Conservation (phyloP, 768 basidiomycete genomes). For the Leucocoprinus sp. region DNA sequence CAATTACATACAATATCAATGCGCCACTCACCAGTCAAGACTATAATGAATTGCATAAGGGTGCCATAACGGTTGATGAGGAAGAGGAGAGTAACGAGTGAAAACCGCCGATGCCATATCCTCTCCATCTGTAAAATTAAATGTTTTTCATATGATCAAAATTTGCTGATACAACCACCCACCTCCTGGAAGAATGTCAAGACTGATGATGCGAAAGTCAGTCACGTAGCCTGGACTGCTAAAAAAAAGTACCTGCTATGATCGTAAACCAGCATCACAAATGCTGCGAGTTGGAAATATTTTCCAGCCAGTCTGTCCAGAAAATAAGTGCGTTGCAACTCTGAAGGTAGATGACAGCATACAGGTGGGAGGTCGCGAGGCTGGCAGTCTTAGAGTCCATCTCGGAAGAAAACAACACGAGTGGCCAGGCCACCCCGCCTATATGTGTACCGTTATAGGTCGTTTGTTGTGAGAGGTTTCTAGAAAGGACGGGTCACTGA, state of each 20-base stretch:
- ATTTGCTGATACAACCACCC: too few relatives aligned
- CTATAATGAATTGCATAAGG: constrained; percentile 20
- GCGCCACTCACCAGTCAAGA: constrained; percentile 16
- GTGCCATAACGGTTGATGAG: constrained; percentile 23
- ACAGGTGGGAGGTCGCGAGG: constrained; percentile 1
- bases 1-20: too few relatives aligned
- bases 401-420: neutral
- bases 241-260: constrained; percentile 11
- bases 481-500: neutral
- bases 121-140: constrained; percentile 14
- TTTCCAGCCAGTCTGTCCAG: constrained; percentile 11
- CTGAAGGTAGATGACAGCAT: neutral
- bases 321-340: neutral
- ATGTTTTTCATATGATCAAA: neutral
- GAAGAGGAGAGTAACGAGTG: constrained; percentile 21
- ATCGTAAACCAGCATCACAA: constrained; percentile 17
- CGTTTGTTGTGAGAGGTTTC: neutral
- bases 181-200: constrained; percentile 13
- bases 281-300: constrained; percentile 17
- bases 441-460: neutral
- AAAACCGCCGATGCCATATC: constrained; percentile 21
- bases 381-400: neutral
- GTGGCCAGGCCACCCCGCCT: neutral
- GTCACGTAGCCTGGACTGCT: neutral
- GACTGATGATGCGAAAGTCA: neutral